These are phyloP conservation scores for Ophiosphaerella narmari DNA, from an alignment of 2,329 filamentous ascomycete genomes.

Conservation along the genomic window DNA sequence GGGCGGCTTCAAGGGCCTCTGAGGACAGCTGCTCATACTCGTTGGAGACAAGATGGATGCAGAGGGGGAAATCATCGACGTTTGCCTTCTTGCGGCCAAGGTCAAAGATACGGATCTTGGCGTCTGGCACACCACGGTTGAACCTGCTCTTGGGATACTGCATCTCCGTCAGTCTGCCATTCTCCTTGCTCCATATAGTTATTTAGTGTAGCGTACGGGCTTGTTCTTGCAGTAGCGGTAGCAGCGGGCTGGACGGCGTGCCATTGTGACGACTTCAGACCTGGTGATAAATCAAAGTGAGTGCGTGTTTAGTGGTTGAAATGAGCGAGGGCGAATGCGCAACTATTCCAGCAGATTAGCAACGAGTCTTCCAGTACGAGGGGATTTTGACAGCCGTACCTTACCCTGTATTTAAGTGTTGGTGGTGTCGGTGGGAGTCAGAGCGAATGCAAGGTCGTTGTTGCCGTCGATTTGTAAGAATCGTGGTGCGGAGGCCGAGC, in stretches of 20 bases:
- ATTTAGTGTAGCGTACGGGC: conserved; percentile 60
- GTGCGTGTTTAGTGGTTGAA: conserved; percentile 26
- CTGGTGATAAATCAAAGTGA: conserved; percentile 55
- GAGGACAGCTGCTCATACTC: conserved; percentile 99
- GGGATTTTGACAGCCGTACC: conserved; percentile 21
- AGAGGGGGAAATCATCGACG: conserved; percentile 98
- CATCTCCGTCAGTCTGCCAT: conserved; percentile 52
- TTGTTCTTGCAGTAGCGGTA: conserved; percentile 99
- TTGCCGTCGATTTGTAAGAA: conserved; percentile 20
- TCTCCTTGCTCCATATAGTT: conserved; percentile 20
- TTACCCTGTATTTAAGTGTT: conserved; percentile 40
- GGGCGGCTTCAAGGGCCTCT: conserved; percentile 98
- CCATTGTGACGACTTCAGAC: conserved; percentile 78
- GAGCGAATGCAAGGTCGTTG: conserved; percentile 18
- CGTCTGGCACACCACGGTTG: conserved; percentile 95
- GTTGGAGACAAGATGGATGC: conserved; percentile 99
- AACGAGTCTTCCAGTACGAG: neutral
- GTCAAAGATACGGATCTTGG: conserved; percentile 95
- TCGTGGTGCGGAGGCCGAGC: conserved; percentile 3
- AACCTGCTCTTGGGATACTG: conserved; percentile 99
- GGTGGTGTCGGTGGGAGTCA: conserved; percentile 24
- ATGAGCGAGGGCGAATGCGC: conserved; percentile 2
- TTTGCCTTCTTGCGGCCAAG: conserved; percentile 97
- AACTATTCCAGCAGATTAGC: conserved; percentile 3
- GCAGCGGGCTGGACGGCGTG: conserved; percentile 98